These are phyloP conservation scores for Orbilia oligospora DNA, from an alignment of 2,329 filamentous ascomycete species.

Conservation along the genomic window DNA sequence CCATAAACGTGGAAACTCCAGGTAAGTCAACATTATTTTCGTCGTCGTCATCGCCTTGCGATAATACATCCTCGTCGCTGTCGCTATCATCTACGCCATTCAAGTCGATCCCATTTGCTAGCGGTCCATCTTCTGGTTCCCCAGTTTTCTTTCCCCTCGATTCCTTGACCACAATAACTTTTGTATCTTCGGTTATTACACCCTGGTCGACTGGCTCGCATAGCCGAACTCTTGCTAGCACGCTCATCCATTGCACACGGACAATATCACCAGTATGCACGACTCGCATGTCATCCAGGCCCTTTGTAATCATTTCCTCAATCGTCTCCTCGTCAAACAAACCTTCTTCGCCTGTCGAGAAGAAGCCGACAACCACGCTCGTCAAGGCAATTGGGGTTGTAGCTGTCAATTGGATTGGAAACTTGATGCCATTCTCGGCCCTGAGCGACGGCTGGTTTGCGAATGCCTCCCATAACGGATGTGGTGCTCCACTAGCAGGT, in stretches of 20 bases:
- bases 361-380: constrained; percentile 57
- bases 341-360: constrained; percentile 58
- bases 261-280: constrained; percentile 87
- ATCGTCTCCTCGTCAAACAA: constrained; percentile 65
- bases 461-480: constrained; percentile 65
- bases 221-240: constrained; percentile 85
- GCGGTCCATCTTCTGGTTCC: constrained; percentile 67
- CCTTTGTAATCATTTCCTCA: constrained; percentile 77
- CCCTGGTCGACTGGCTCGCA: constrained; percentile 96
- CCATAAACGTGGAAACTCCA: constrained; percentile 58
- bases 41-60: constrained; percentile 65
- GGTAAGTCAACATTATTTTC: constrained; percentile 55
- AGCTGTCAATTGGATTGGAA: constrained; percentile 57
- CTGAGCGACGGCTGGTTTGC: constrained; percentile 51
- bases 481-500: constrained; percentile 75
- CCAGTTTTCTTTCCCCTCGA: constrained; percentile 35
- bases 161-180: constrained; percentile 77
- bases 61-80: constrained; percentile 73
- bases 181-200: constrained; percentile 80
- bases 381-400: constrained; percentile 54
- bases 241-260: constrained; percentile 66
- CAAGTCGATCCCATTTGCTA: constrained; percentile 67
- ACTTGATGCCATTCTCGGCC: constrained; percentile 60
- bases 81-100: constrained; percentile 73
- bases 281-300: constrained; percentile 79